phyloP scores from a whole-genome alignment of 345 rosid genomes.

The Eucalyptus regnans region DNA sequence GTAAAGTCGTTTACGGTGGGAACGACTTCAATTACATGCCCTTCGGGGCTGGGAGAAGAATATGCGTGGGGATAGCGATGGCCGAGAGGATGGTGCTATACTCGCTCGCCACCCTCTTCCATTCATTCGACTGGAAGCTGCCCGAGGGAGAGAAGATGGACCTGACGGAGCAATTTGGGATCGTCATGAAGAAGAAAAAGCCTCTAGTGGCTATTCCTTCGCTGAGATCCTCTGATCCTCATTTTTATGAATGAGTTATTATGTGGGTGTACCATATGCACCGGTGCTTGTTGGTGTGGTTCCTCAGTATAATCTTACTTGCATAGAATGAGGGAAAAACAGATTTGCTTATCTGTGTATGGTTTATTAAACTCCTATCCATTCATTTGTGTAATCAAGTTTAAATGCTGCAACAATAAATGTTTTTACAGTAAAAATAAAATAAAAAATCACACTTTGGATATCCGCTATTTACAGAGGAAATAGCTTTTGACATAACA shows the following conservation, averaged over 20 bases:
- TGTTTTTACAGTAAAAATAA: too few species aligned
- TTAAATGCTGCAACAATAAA: neutral
- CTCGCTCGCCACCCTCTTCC: constrained; percentile 40
- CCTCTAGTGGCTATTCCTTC: constrained; percentile 37
- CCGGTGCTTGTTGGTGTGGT: neutral
- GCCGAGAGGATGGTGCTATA: constrained; percentile 64
- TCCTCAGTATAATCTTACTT: neutral
- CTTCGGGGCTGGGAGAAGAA: constrained; percentile 72
- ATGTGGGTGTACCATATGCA: neutral
- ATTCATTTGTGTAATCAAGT: neutral
- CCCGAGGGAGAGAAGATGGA: constrained; percentile 8
- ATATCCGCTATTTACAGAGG: neutral
- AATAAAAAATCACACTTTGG: neutral
- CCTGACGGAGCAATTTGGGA: constrained; percentile 59
- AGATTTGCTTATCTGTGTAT: neutral
- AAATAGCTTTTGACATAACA: neutral
- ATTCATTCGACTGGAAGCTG: constrained; percentile 64
- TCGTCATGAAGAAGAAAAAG: constrained; percentile 47
- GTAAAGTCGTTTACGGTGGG: constrained; percentile 37
- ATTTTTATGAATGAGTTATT: constrained; percentile 10
- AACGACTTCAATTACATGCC: constrained; percentile 41
- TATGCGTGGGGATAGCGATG: constrained; percentile 50
- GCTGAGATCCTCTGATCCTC: constrained; percentile 33
- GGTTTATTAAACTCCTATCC: neutral
- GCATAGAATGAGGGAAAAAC: neutral